Evolutionary conservation across 2,329 filamentous ascomycete genomes (phyloP), one percentile per base, ranked within the genome.

Genomic region (Colletotrichum brevisporum): DNA sequence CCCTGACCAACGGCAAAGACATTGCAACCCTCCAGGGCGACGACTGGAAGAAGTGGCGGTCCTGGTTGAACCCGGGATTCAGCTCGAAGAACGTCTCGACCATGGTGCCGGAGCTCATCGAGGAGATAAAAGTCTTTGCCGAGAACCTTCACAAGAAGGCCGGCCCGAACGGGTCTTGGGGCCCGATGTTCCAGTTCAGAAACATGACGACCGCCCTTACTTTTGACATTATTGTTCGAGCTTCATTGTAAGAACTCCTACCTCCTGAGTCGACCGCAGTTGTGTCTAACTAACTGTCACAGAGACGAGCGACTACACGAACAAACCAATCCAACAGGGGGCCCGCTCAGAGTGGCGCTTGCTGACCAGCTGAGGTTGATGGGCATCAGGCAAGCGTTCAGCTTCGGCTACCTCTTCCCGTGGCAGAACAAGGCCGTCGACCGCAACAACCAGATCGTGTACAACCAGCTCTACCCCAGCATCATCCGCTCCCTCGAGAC

Each of bases 21-120:
- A 52, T 69, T 2, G 21, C 55, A 6, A 66, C 62, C 6, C 48
- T 56, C 4, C 45, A 66, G 31, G 67, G 55, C 50, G 55, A 65
- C 4, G 62, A 65, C 24, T 70, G 56, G 63, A 70, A 63, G 53
- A 51, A 75, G 13, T 81, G 78, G 76, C 78, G 57, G 65, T 73
- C 68, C 45, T 64, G 75, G 43, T 76, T 82, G 24, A 82, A 75
- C 24, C 80, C 78, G 0, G 79, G 77, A 1, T 83, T 83, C 43
- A 39, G 41, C 18, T 50, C 56, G 13, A 67, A 63, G 3, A 67
- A 67, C 26, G 41, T 58, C 0, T 59, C 41, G 0, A 54, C 55
- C 13, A 59, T 69, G 45, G 54, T 65, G 1, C 66, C 66, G 5
- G 60, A 54, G 13, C 50, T 69, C 5, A 50, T 66, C 8, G 61